These are phyloP conservation scores for Ascochyta fabae DNA, from an alignment of 2,329 filamentous ascomycete species.

Conservation along the genomic window DNA sequence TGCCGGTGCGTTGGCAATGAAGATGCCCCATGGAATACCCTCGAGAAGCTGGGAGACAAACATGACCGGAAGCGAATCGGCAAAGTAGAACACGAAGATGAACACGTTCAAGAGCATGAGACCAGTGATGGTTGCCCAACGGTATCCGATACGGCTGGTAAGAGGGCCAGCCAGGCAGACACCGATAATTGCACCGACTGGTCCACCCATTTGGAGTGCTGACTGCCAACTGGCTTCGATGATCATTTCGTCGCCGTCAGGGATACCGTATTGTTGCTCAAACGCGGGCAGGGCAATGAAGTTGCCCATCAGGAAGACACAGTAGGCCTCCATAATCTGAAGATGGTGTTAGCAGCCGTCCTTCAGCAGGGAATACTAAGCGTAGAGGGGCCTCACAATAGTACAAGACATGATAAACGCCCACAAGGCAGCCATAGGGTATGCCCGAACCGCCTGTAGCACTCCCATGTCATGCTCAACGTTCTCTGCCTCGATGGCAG, in stretches of 20 bases:
- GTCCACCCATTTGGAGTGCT: slow-evolving; percentile 62
- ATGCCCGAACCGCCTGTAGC: slow-evolving; percentile 57
- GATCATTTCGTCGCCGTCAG: slow-evolving; percentile 34
- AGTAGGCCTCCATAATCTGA: slow-evolving; percentile 70
- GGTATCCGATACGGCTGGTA: slow-evolving; percentile 65
- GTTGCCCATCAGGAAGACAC: slow-evolving; percentile 66
- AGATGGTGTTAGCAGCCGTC: slow-evolving; percentile 19
- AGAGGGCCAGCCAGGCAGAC: slow-evolving; percentile 67
- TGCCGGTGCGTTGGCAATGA: slow-evolving; percentile 69
- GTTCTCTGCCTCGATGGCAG: slow-evolving; percentile 65
- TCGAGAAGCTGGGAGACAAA: slow-evolving; percentile 65
- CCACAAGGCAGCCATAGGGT: slow-evolving; percentile 62
- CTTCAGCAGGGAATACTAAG: slow-evolving; percentile 13
- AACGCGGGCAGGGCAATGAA: slow-evolving; percentile 63
- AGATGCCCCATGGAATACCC: slow-evolving; percentile 70
- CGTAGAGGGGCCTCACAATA: slow-evolving; percentile 52
- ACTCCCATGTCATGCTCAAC: slow-evolving; percentile 60
- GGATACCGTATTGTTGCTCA: slow-evolving; percentile 55
- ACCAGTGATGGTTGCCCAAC: slow-evolving; percentile 62
- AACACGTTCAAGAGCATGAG: slow-evolving; percentile 65
- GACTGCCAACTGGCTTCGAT: slow-evolving; percentile 65
- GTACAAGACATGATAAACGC: slow-evolving; percentile 63
- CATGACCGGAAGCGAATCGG: slow-evolving; percentile 54
- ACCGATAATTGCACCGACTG: slow-evolving; percentile 65
- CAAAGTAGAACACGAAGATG: slow-evolving; percentile 68